phyloP scores from a whole-genome alignment of 495 filamentous ascomycete genomes.

The Penicillium steckii region DNA sequence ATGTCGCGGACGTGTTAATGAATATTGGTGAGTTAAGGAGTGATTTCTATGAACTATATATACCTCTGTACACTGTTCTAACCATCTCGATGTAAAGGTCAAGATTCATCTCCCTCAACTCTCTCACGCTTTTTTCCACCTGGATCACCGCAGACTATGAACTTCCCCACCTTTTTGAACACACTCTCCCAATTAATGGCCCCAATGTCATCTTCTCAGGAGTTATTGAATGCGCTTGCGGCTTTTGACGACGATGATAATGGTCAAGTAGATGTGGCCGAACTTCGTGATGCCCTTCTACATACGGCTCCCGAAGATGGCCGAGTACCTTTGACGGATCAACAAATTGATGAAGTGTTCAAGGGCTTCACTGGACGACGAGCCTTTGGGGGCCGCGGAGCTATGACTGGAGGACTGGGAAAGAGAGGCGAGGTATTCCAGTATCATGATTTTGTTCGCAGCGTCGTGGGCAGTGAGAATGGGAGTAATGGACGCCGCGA shows the following conservation, averaged over 20 bases:
- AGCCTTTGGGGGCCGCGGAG: constrained; percentile 57
- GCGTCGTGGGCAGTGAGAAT: constrained; percentile 38
- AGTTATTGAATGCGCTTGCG: constrained; percentile 82
- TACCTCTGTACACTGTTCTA: background rate
- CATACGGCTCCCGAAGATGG: constrained; percentile 77
- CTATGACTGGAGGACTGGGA: constrained; percentile 26
- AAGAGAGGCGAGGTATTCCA: constrained; percentile 47
- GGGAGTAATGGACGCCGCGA: constrained; percentile 29
- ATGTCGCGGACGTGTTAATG: constrained; percentile 76
- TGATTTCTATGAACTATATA: background rate
- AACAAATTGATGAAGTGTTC: constrained; percentile 80
- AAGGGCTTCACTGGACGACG: constrained; percentile 79
- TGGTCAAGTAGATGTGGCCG: constrained; percentile 81
- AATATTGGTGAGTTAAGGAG: constrained; percentile 71
- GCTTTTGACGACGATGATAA: constrained; percentile 96
- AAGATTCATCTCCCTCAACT: constrained; percentile 57
- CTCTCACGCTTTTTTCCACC: constrained; percentile 76
- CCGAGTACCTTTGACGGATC: constrained; percentile 62
- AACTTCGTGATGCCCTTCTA: constrained; percentile 78
- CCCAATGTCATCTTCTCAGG: constrained; percentile 67
- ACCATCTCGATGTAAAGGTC: constrained; percentile 37
- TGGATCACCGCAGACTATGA: constrained; percentile 63
- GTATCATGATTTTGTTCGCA: constrained; percentile 47
- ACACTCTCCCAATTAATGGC: constrained; percentile 70
- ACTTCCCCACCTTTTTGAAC: constrained; percentile 80